phyloP scores from a whole-genome alignment of 306 rosid genomes.

The Fagus sylvatica region DNA sequence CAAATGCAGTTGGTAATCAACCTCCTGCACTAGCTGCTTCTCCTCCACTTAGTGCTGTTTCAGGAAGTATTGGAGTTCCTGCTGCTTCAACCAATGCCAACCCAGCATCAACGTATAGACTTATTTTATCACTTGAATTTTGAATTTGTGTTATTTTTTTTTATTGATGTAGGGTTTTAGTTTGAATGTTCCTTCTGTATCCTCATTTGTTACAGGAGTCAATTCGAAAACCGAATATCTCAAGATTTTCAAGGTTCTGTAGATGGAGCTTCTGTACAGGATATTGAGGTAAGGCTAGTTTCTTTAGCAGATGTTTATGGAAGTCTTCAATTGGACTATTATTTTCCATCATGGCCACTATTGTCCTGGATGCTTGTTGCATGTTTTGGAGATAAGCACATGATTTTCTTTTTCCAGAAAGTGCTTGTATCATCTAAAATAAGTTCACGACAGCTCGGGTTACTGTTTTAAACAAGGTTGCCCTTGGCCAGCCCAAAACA shows the following conservation, averaged over 20 bases:
- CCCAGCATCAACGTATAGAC: conserved; percentile 51
- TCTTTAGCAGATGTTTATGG: conserved; percentile 6
- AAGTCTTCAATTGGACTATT: neutral
- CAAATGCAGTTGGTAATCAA: conserved; percentile 49
- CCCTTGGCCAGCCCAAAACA: neutral
- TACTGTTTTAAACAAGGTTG: neutral
- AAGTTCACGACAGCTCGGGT: neutral
- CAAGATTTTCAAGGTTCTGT: conserved; percentile 47
- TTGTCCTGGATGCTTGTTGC: neutral
- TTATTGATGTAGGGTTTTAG: conserved; percentile 12
- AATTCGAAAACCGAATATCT: conserved; percentile 59
- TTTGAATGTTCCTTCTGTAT: conserved; percentile 25
- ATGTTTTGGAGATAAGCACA: neutral
- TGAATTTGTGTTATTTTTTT: conserved; percentile 8
- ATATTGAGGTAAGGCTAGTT: conserved; percentile 64
- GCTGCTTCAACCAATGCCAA: conserved; percentile 45
- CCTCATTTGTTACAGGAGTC: conserved; percentile 34
- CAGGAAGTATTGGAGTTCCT: conserved; percentile 59
- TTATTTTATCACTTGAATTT: conserved; percentile 22
- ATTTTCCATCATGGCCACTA: neutral
- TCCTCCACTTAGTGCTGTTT: conserved; percentile 40
- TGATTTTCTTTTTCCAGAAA: neutral
- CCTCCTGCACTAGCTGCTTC: conserved; percentile 41
- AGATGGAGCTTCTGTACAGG: conserved; percentile 63
- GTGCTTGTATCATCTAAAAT: neutral